Evolutionary conservation across 768 basidiomycete species (phyloP).

Genomic region (Leccinum aurantiacum): DNA sequence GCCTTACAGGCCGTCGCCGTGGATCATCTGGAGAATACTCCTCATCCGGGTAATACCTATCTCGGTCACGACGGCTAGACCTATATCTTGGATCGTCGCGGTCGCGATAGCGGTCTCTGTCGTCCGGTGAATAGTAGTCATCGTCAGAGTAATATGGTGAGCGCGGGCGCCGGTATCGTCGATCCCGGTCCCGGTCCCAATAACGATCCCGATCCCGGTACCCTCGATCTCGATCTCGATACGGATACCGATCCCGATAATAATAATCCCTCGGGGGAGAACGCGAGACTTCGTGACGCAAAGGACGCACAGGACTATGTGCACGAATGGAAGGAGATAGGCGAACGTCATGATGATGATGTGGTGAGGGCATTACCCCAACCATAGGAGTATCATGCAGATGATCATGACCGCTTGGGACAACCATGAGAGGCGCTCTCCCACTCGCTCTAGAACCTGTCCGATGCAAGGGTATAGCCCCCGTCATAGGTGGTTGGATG

Average conservation of each 20-base stretch:
- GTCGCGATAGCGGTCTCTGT: conserved; percentile 6
- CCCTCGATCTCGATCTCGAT: neutral
- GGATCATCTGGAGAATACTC: conserved; percentile 14
- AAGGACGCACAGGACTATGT: conserved; percentile 8
- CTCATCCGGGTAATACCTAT: neutral
- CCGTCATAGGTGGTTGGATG: conserved; percentile 17
- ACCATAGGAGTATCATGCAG: conserved; percentile 23
- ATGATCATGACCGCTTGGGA: conserved; percentile 17
- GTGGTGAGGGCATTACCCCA: conserved; percentile 10
- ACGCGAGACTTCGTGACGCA: neutral
- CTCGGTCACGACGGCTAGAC: neutral
- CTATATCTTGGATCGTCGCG: conserved; percentile 11
- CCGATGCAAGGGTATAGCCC: conserved; percentile 17
- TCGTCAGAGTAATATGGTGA: conserved; percentile 6
- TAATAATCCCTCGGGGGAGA: conserved; percentile 9
- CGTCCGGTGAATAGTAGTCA: conserved; percentile 15
- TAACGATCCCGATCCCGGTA: neutral
- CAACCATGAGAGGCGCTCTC: conserved; percentile 17
- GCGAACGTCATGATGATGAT: conserved; percentile 10
- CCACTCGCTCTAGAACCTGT: conserved; percentile 16
- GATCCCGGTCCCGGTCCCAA: neutral
- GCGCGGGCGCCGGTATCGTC: neutral
- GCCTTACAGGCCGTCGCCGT: neutral
- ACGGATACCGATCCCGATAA: conserved; percentile 1
- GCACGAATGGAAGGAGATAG: conserved; percentile 30